Base-by-base conservation (phyloP, 345 rosid species). In the Noccaea caerulescens region DNA sequence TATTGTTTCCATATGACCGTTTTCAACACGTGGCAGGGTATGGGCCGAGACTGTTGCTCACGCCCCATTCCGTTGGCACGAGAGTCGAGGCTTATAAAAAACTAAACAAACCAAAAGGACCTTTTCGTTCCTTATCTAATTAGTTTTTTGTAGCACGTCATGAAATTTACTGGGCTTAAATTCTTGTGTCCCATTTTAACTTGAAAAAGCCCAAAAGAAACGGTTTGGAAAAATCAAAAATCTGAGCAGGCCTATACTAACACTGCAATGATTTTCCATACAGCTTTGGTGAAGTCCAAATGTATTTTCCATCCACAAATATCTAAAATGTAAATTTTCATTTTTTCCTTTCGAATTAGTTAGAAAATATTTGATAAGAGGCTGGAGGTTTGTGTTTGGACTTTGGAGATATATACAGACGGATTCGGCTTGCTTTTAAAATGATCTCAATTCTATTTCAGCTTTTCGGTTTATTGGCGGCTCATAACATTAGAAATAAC, bases 1-100 rank as follows among this genome's bases (percentile, higher is more conserved):
- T 45, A 0, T 0, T 10, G 6, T 5, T 13, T 0, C 30, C 39
- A 65, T 1, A 64, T 66, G 76, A 72, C 65, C 76, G 71, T 41
- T 36, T 1, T 10, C 4, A 8, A 32, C 58, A 66, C 53, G 44
- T 73, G 72, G 12, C 54, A 2, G 10, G 33, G 54, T 18, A 66
- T 73, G 72, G 66, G 66, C 57, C 27, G 77, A 65, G 37, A 16
- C 16, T 46, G 25, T 25, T 52, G 57, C 23, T 23, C 53, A 43
- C 54, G 10, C 23, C 11, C 76, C 71, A 63, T 45, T 34, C 64
- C 63, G 12, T 37, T 38, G 66, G 77, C 72, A 58, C 77, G 59
- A 49, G 51, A 4, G 8, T 65, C 77, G 60, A 56, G 55, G 30
- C 30, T 27, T 1, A 25, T 1, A 25, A 3, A 3, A 25, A 25